Base-by-base conservation (phyloP, 768 basidiomycete species). In the Mycena belliarum region DNA sequence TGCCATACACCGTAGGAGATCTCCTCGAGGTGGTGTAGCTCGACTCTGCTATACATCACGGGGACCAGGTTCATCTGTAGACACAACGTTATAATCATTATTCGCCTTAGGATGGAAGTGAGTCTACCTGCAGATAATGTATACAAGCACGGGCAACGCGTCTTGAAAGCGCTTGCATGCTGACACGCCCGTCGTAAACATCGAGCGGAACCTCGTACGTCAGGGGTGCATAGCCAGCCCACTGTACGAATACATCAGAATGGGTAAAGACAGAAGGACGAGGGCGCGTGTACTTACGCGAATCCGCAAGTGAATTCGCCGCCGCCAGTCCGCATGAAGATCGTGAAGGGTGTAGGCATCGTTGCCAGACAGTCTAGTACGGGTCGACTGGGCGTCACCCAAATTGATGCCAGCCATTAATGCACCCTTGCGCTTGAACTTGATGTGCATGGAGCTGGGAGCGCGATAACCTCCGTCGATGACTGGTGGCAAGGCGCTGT, bases 191-290 rank as follows among this genome's bases (percentile, higher is more conserved):
- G 54, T 83, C 80, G 65, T 86, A 87, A 12, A 79, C 79, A 63
- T 89, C 86, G 42, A 89, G 72, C 1, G 89, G 88, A 42, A 91
- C 84, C 66, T 89, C 86, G 62, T 89, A 91, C 40, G 86, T 88
- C 69, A 88, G 78, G 10, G 87, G 80, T 40, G 78, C 70, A 65
- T 89, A 88, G 1, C 88, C 88, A 41, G 81, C 75, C 88, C 88
- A 91, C 88, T 89, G 53, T 37, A 33, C 43, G 59, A 46, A 57
- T 51, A 25, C 15, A 18, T 47, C 35, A 24, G 43, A 15, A 50
- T 44, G 38, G 5, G 20, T 38, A 42, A n/a, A 41, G 35, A 20
- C n/a, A 38, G 24, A 15, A 55, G 47, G 52, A 15, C 14, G 4
- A 57, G 1, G 33, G 52, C n/a, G 23, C 45, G 38, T 37, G n/a